Base-by-base conservation (phyloP, 805 yeast genomes). In the Metschnikowia shivogae region DNA sequence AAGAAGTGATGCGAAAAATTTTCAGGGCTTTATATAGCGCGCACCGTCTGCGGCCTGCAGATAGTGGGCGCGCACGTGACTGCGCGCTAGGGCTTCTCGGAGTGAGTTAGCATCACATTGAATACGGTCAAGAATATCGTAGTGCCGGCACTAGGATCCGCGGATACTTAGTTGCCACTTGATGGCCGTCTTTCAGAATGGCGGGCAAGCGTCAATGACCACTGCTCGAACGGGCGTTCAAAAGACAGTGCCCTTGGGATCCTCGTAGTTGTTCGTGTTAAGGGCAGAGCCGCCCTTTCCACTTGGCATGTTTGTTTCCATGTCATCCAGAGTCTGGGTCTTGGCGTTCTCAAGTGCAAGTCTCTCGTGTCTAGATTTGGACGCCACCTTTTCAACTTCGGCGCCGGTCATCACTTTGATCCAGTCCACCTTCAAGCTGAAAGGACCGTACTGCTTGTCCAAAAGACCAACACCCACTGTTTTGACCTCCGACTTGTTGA, bases 381-480 rank as follows among this genome's bases (percentile, higher is more conserved):
- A 59, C 11, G 77, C 56, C 41, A 64, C 72, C 42, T 70, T 63
- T 35, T 65, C 67, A 29, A 76, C 74, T 45, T 75, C 79, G 1
- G 68, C 70, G 12, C 84, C 85, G 7, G 79, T 75, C 67, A 81
- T 74, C 26, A 80, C 89, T 59, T 82, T 85, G 46, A 87, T 74
- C 77, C 84, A 82, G 54, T 85, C 93, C 34, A 87, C 65, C 48
- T 84, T 77, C 48, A 87, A 70, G 34, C 77, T 72, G 61, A 73
- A 87, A 2, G 90, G 89, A 0, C 96, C 96, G 54, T 80, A 82
- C 60, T 81, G 84, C 45, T 82, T 77, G 61, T 88, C 96, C 39
- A 85, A 73, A 35, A 87, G 74, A 7, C 95, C 93, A 29, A 87
- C 65, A 1, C 96, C 96, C 14, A 87, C 68, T 4, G 90, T 82